Percentiles rank a stretch among this genome's conserved stretches.
Conservation (phyloP, 1,284 basidiomycete species). For the Peniophora sp. region DNA sequence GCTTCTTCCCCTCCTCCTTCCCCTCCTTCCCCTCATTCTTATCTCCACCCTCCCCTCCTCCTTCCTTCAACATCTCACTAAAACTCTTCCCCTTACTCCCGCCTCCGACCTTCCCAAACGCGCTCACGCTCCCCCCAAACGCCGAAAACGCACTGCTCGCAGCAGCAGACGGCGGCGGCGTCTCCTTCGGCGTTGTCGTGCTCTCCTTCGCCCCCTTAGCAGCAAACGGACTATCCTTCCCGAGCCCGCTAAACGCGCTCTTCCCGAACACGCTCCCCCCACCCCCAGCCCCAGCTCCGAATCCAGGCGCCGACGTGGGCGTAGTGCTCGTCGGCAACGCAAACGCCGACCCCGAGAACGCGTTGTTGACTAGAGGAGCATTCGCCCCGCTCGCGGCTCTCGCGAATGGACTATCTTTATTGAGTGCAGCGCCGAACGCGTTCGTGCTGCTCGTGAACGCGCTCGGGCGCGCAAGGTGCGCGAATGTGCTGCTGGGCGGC, state of each 20-base stretch:
- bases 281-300: background rate
- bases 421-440: background rate
- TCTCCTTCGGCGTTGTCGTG: slow-evolving; percentile 21
- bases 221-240: slow-evolving; percentile 1
- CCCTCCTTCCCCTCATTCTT: background rate
- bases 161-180: slow-evolving; percentile 15
- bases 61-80: slow-evolving; percentile 29
- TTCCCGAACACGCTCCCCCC: background rate
- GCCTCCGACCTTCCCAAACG: slow-evolving; percentile 35
- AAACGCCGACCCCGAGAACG: background rate
- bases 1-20: slow-evolving; percentile 6
- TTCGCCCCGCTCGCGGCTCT: background rate
- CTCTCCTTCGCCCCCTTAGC: slow-evolving; percentile 7
- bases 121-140: slow-evolving; percentile 34
- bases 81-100: slow-evolving; percentile 31
- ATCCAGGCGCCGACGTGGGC: background rate
- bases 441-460: background rate
- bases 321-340: background rate
- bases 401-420: background rate
- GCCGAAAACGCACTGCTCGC: slow-evolving; percentile 35
- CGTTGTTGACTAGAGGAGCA: background rate
- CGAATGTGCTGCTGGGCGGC: background rate
- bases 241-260: background rate
- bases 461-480: background rate
- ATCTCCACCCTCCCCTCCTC: slow-evolving; percentile 17